These are phyloP conservation scores for Gamarada debralockiae DNA, from an alignment of 495 filamentous ascomycete species.

Conservation along the genomic window DNA sequence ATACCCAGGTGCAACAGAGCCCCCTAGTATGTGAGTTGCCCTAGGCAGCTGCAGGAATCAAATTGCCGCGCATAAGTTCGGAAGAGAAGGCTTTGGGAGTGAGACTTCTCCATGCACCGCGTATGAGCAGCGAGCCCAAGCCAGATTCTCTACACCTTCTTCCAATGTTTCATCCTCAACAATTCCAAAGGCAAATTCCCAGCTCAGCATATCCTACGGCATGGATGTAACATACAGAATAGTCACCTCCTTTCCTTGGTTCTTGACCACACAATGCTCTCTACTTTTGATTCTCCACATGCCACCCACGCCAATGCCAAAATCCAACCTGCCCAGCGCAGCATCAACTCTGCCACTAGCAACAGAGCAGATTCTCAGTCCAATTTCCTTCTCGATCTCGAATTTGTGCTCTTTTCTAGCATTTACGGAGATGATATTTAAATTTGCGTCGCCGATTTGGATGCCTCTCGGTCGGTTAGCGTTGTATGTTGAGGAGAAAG, in stretches of 20 bases:
- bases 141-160: no score
- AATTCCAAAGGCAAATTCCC: no score
- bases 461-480: not conserved
- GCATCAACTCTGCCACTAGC: not conserved
- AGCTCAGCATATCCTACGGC: no score
- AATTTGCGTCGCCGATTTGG: not conserved
- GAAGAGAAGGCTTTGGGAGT: no score
- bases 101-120: no score
- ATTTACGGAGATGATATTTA: not conserved
- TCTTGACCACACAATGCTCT: constrained; percentile 5
- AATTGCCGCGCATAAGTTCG: no score
- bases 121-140: no score
- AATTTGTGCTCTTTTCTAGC: not conserved
- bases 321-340: not conserved
- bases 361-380: constrained; percentile 12
- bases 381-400: not conserved
- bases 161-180: no score
- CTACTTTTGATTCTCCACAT: constrained; percentile 13
- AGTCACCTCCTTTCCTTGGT: not conserved
- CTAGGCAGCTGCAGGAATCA: no score
- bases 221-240: not conserved
- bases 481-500: constrained; percentile 8
- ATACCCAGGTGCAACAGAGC: no score
- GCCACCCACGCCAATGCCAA: constrained; percentile 4
- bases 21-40: no score